Evolutionary conservation across 148 eudicot genomes (phyloP).

Genomic region (Rhododendron henanense): DNA sequence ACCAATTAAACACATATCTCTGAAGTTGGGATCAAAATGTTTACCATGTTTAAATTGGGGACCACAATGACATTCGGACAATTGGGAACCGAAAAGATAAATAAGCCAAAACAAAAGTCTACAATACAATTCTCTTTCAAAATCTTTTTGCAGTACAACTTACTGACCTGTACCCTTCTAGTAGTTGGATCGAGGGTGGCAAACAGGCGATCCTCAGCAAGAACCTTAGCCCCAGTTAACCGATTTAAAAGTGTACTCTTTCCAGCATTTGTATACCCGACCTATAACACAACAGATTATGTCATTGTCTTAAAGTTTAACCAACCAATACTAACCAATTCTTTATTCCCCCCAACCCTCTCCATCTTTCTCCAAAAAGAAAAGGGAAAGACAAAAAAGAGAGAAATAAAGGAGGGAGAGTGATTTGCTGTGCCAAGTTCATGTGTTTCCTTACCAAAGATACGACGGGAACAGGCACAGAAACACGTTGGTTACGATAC

Average conservation of each 20-base stretch:
- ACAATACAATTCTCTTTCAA: background rate
- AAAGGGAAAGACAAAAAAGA: background rate
- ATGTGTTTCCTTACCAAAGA: conserved; percentile 60
- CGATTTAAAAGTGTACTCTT: conserved; percentile 91
- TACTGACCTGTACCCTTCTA: conserved; percentile 90
- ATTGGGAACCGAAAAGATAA: background rate
- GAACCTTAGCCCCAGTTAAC: conserved; percentile 92
- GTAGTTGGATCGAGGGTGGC: conserved; percentile 99
- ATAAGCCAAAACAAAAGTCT: background rate
- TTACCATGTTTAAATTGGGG: background rate
- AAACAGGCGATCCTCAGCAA: conserved; percentile 90
- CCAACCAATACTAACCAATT: background rate
- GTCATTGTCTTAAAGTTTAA: background rate
- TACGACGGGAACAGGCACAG: conserved; percentile 92
- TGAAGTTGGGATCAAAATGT: background rate
- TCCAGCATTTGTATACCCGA: conserved; percentile 99
- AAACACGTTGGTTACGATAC: conserved; percentile 67
- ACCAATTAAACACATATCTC: background rate
- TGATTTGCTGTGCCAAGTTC: background rate
- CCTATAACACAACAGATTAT: conserved; percentile 35
- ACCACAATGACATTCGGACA: background rate
- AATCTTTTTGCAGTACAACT: conserved; percentile 1
- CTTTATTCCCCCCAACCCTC: background rate
- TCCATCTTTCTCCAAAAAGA: background rate
- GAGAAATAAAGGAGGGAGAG: background rate